These are phyloP conservation scores for Vitis riparia DNA, from an alignment of 164 flowering plant species.

Conservation along the genomic window DNA sequence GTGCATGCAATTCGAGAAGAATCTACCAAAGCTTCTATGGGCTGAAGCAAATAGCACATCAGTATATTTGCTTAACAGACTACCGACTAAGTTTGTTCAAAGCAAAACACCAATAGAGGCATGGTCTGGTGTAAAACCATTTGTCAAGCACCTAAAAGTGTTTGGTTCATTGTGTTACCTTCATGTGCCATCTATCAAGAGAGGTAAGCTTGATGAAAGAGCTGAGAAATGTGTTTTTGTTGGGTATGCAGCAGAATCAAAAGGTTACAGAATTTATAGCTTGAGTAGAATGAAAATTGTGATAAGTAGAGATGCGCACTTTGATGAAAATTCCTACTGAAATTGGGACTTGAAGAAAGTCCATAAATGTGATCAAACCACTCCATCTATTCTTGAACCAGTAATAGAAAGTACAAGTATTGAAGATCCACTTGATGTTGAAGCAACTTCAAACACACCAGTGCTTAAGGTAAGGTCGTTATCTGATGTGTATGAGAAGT, in stretches of 20 bases:
- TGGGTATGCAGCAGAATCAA: background rate
- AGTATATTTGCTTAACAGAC: background rate
- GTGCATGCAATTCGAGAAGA: background rate
- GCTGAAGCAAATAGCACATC: background rate
- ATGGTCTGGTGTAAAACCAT: background rate
- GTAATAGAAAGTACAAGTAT: too few species aligned
- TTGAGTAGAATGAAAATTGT: background rate
- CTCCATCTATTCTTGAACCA: too few species aligned
- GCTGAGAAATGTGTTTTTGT: background rate
- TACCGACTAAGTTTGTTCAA: background rate
- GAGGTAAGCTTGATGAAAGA: slow-evolving; percentile 2
- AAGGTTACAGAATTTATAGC: slow-evolving; percentile 6
- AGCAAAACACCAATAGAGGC: slow-evolving; percentile 1
- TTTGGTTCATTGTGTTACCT: slow-evolving; percentile 4
- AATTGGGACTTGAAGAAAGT: too few species aligned
- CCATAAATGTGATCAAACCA: too few species aligned
- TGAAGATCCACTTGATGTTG: too few species aligned
- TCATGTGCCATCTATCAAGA: background rate
- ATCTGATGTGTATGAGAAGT: too few species aligned
- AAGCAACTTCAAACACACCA: too few species aligned
- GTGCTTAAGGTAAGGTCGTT: too few species aligned
- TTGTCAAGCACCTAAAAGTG: background rate
- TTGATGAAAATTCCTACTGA: slow-evolving; percentile 3
- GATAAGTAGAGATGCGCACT: background rate
- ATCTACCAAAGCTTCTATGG: background rate